These are phyloP conservation scores for Cerrena zonata DNA, from an alignment of 1,284 basidiomycete species.

Conservation along the genomic window DNA sequence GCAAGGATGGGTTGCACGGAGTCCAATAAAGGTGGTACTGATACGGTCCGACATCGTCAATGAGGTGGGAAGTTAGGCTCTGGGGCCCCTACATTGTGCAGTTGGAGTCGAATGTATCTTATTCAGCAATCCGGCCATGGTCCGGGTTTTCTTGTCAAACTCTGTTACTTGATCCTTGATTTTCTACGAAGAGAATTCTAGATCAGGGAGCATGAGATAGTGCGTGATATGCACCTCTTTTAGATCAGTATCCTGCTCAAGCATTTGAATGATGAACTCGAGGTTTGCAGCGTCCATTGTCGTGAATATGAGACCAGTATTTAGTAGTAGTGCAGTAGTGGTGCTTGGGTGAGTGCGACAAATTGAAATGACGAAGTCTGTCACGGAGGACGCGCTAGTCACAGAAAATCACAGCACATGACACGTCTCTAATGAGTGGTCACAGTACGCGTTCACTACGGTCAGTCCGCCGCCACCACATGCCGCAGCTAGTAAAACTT, in stretches of 20 bases:
- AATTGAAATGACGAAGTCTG: too few relatives aligned
- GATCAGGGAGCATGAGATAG: constrained; percentile 3
- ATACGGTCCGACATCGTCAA: constrained; percentile 6
- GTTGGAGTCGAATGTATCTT: constrained; percentile 71
- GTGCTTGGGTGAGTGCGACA: too few relatives aligned
- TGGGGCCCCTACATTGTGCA: constrained; percentile 43
- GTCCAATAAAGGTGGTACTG: constrained; percentile 59
- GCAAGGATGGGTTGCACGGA: constrained; percentile 48
- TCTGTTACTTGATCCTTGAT: constrained; percentile 68
- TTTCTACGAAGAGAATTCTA: constrained; percentile 43
- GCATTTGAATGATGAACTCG: constrained; percentile 44
- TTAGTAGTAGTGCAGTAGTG: too few relatives aligned
- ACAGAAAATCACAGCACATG: too few relatives aligned
- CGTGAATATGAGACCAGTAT: not conserved
- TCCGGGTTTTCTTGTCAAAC: constrained; percentile 67
- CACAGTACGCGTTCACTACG: too few relatives aligned
- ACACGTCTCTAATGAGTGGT: too few relatives aligned
- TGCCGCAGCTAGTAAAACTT: too few relatives aligned
- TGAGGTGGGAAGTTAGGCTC: not conserved
- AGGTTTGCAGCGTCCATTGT: constrained; percentile 54
- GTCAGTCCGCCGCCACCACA: too few relatives aligned
- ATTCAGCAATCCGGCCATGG: constrained; percentile 61
- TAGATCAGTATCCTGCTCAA: constrained; percentile 47
- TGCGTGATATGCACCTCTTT: constrained; percentile 38
- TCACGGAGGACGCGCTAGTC: too few relatives aligned